phyloP scores from a whole-genome alignment of 2,329 filamentous ascomycete genomes.

The Plenodomus tracheiphilus region DNA sequence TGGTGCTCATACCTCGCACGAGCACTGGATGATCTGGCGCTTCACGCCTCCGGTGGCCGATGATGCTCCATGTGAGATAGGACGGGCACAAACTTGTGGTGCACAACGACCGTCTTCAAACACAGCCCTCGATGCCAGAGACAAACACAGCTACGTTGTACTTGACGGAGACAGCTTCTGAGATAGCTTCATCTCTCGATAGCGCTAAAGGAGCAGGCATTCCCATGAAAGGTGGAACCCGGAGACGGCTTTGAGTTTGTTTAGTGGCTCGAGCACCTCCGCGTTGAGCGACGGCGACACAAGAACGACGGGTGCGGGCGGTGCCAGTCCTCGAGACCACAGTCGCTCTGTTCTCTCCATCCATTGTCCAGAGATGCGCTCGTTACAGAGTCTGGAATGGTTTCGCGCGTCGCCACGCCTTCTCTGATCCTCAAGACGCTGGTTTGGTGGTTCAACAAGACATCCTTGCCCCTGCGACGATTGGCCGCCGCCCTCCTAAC shows the following conservation, averaged over 20 bases:
- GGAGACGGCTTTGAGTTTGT: constrained; percentile 18
- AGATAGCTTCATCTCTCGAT: not conserved
- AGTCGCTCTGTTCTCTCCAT: constrained; percentile 11
- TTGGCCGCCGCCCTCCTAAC: constrained; percentile 32
- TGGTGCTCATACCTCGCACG: no score
- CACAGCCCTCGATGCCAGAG: no score
- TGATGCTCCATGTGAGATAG: no score
- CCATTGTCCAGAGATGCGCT: constrained; percentile 32
- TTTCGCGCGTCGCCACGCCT: constrained; percentile 31
- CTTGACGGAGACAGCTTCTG: no score
- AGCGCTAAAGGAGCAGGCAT: constrained; percentile 22
- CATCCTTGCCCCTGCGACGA: constrained; percentile 28
- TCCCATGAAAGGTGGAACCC: constrained; percentile 17
- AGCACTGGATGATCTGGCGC: no score
- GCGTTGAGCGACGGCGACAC: constrained; percentile 17
- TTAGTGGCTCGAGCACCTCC: constrained; percentile 17
- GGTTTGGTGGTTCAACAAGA: constrained; percentile 31
- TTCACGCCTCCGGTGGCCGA: no score
- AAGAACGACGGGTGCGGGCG: constrained; percentile 18
- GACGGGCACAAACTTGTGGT: no score
- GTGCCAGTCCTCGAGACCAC: constrained; percentile 8
- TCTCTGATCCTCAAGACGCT: constrained; percentile 31
- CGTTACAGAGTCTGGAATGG: constrained; percentile 36
- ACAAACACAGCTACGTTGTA: no score
- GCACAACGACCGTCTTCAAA: no score